Conservation (phyloP, 2,329 filamentous ascomycete species). For the Aureobasidium musti region DNA sequence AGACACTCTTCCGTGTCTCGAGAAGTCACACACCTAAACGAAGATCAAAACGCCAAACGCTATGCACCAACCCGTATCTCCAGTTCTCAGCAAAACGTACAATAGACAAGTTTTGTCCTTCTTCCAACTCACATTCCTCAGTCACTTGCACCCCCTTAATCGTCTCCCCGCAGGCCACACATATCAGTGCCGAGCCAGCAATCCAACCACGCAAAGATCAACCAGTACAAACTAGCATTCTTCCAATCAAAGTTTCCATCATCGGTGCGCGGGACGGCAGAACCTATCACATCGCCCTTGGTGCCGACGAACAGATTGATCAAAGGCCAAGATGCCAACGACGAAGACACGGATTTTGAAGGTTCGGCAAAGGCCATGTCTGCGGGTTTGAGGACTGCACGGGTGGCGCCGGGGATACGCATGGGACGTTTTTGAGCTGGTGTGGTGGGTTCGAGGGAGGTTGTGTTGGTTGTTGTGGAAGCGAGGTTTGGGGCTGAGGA, state of each 20-base stretch:
- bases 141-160: slow-evolving; percentile 32
- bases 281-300: slow-evolving; percentile 66
- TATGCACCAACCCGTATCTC: background rate
- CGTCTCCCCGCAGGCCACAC: slow-evolving; percentile 59
- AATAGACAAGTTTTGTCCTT: background rate
- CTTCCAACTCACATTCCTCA: too few relatives aligned
- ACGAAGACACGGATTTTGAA: slow-evolving; percentile 42
- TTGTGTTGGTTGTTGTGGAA: slow-evolving; percentile 16
- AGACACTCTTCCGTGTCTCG: background rate
- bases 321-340: slow-evolving; percentile 30
- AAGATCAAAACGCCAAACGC: background rate
- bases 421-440: slow-evolving; percentile 32
- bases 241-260: slow-evolving; percentile 77
- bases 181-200: slow-evolving; percentile 60
- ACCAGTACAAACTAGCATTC: slow-evolving; percentile 62
- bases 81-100: background rate
- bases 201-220: slow-evolving; percentile 61
- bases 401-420: slow-evolving; percentile 44
- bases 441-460: slow-evolving; percentile 26
- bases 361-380: slow-evolving; percentile 53
- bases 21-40: background rate
- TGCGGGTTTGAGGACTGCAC: slow-evolving; percentile 46
- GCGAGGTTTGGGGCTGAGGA: slow-evolving; percentile 21
- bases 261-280: slow-evolving; percentile 71
- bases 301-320: slow-evolving; percentile 47